Evolutionary conservation across 108 stramenopile species (phyloP).

Genomic region (Skeletonema grethae): DNA sequence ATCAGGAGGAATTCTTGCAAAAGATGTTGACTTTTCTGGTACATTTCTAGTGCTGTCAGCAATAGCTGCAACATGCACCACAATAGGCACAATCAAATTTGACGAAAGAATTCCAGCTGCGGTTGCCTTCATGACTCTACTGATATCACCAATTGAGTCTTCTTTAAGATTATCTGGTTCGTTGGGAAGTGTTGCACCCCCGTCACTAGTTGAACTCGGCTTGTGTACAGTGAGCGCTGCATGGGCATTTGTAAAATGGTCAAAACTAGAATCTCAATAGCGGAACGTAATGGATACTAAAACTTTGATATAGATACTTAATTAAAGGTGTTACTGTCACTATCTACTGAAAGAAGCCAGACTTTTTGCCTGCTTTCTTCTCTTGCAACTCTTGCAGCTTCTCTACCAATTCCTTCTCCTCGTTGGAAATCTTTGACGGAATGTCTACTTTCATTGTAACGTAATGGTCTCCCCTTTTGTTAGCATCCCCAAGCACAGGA

Average conservation of each 20-base stretch:
- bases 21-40: conserved; percentile 46
- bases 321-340: background rate
- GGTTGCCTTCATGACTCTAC: conserved; percentile 14
- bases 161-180: conserved; percentile 21
- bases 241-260: conserved; percentile 26
- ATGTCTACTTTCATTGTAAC: conserved; percentile 95
- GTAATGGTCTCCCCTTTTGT: conserved; percentile 92
- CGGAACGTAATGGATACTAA: background rate
- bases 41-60: conserved; percentile 52
- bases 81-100: background rate
- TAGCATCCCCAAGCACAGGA: conserved; percentile 79
- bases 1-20: conserved; percentile 30
- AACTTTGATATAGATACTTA: background rate
- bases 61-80: conserved; percentile 38
- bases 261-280: background rate
- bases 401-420: conserved; percentile 87
- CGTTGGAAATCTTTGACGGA: conserved; percentile 88
- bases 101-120: conserved; percentile 27
- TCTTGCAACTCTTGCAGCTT: conserved; percentile 79
- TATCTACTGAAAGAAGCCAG: conserved; percentile 55
- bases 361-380: conserved; percentile 62
- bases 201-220: conserved; percentile 17
- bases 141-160: conserved; percentile 19
- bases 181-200: conserved; percentile 4
- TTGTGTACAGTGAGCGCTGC: conserved; percentile 16